phyloP scores from a whole-genome alignment of 1,139 yeast species.

The Ogataea hybrid region DNA sequence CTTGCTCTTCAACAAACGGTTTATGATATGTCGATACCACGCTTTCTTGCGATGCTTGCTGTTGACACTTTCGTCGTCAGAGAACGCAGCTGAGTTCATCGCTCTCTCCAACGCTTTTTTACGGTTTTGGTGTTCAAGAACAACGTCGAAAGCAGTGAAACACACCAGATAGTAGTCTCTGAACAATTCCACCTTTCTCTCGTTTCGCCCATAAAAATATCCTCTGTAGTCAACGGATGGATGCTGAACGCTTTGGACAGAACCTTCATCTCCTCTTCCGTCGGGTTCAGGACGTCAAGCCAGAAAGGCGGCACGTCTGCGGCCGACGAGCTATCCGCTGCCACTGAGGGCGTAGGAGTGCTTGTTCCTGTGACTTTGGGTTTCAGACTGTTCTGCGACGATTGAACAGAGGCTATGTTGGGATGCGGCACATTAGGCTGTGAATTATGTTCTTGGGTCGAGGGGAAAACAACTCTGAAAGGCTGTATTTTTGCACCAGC shows the following conservation, averaged over 20 bases:
- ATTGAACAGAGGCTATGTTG: constrained; percentile 9
- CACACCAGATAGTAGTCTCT: constrained; percentile 88
- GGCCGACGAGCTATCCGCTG: constrained; percentile 13
- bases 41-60: constrained; percentile 8
- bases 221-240: constrained; percentile 95
- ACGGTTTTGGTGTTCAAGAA: constrained; percentile 62
- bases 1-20: not conserved
- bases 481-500: constrained; percentile 52
- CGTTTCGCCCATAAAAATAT: constrained; percentile 89
- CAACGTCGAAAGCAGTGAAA: constrained; percentile 89
- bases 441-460: constrained; percentile 18
- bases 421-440: not conserved
- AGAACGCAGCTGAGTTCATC: constrained; percentile 4
- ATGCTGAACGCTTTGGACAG: constrained; percentile 88
- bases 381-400: constrained; percentile 17
- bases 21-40: constrained; percentile 11
- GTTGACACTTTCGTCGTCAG: constrained; percentile 13
- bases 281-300: constrained; percentile 90
- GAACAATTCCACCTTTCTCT: constrained; percentile 94
- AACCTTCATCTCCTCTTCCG: constrained; percentile 96
- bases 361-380: constrained; percentile 16
- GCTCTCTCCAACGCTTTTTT: constrained; percentile 32
- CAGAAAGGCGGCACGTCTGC: constrained; percentile 62
- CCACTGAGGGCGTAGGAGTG: constrained; percentile 25
- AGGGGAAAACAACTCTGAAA: constrained; percentile 49